A percentile compares a stretch with the other conserved stretches of the same genome.
phyloP scores from a whole-genome alignment of 202 grass and related monocot species.

The Saccharum hybrid region DNA sequence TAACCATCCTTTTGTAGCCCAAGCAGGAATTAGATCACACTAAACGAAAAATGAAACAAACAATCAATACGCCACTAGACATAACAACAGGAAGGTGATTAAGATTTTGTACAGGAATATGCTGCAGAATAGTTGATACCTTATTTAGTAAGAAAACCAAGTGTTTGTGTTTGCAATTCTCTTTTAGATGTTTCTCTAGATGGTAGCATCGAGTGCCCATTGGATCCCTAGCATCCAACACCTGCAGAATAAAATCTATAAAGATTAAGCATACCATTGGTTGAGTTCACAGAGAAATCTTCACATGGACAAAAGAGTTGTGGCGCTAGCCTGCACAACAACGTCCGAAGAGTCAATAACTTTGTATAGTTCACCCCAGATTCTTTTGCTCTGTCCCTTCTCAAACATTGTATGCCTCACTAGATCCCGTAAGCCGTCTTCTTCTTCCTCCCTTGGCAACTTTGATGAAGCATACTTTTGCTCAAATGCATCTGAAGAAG shows the following conservation, averaged over 20 bases:
- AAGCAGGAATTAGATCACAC: constrained; percentile 98
- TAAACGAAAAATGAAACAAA: constrained; percentile 43
- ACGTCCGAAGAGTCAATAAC: constrained; percentile 98
- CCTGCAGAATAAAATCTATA: constrained; percentile 39
- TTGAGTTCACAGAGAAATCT: constrained; percentile 15
- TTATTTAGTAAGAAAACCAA: constrained; percentile 96
- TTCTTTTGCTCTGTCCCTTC: constrained; percentile 97
- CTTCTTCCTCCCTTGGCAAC: constrained; percentile 72
- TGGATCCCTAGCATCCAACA: constrained; percentile 97
- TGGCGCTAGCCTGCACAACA: constrained; percentile 74
- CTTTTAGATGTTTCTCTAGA: constrained; percentile 95
- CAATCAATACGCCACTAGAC: background rate
- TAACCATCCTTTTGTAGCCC: constrained; percentile 97
- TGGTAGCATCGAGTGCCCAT: constrained; percentile 96
- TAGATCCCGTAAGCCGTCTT: constrained; percentile 94
- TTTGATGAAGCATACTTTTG: constrained; percentile 69
- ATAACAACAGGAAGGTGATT: constrained; percentile 5
- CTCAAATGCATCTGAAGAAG: constrained; percentile 77
- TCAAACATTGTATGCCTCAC: constrained; percentile 99
- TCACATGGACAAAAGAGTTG: constrained; percentile 1
- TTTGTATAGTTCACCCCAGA: constrained; percentile 99
- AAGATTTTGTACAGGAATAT: background rate
- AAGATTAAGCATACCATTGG: background rate
- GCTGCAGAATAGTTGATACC: constrained; percentile 45
- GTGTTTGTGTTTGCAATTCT: constrained; percentile 91